Evolutionary conservation across 1,284 basidiomycete genomes (phyloP), one percentile per base, ranked within the genome.

Genomic region (Macrocystidia cucumis): DNA sequence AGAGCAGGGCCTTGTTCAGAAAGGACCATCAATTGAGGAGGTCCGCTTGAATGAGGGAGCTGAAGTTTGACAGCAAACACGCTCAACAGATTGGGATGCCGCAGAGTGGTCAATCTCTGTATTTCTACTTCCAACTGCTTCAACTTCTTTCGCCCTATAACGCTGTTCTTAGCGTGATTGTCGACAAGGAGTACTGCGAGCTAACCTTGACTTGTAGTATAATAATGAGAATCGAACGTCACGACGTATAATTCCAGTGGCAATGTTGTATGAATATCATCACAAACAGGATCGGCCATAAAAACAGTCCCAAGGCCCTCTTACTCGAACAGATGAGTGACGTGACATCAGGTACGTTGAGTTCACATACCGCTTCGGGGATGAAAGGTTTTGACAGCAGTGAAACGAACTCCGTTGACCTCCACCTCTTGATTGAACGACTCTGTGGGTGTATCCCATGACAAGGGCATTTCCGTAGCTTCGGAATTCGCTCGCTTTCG

Each of bases 211-310:
- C 53, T 67, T 0, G 72, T 73, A 2, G 63, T 60, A 48, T 88
- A 88, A 48, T 87, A 85, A 17, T 65, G 62, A 0, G 78, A 69
- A 37, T 71, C 63, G 45, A 88, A 87, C 11, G 65, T 66, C 18
- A 84, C 65, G 5, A 72, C 60, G 47, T 78, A 70, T 8, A 88
- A 61, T 45, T 86, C 83, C 4, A 89, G 62, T 12, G 75, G 72
- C 5, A 76, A 56, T 0, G 66, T 66, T 1, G 63, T 61, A 41
- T 68, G 57, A 7, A 69, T 59, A 43, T 79, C 74, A 42, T 84
- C 79, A 44, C 70, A 73, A 13, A 86, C 56, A 7, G 84, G 83
- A 42, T 85, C 81, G 0, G 83, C 84, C 39, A 76, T 64, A 55
- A 79, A 86, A 0, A 73, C 60, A 4, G 67, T 74, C 2, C 80